Evolutionary conservation across 208 protist genomes (phyloP), one percentile per base, ranked within the genome.

Genomic region (Porcisia hertigi): DNA sequence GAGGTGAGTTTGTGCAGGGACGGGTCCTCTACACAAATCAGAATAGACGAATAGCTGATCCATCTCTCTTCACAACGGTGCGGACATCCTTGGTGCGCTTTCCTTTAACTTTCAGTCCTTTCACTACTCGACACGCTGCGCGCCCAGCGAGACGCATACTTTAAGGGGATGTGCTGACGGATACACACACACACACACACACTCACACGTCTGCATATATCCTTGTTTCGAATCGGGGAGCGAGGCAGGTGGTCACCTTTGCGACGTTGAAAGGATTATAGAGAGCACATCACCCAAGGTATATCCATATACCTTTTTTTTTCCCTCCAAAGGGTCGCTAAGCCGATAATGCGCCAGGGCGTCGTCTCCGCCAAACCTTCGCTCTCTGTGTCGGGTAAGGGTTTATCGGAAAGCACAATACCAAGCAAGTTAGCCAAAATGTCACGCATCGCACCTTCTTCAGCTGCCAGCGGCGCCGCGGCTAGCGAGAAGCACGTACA

Each of bases 131-230:
- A 66, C 14, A 47, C 60, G 5, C 34, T 12, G 18, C 2, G 5
- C 36, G 39, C 60, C 23, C 16, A 47, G 12, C 34, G 18, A 66
- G 11, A 45, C 39, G 16, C 39, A 25, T 39, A 66, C 60, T 43
- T 5, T 12, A 11, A 25, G 36, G 60, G 2, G 36, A 45, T 43
- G 36, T 23, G 39, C 60, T 1, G 60, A 5, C 16, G 7, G 60
- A 69, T 1, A 60, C 57, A 60, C 57, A 60, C 57, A 30, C 60
- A 65, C 34, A 30, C 60, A 65, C 60, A 65, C 39, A 55, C 43
- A 25, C 4, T 52, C 53, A 12, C 18, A 30, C 30, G 30, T 30
- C 11, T 30, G 45, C 45, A 6, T 52, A 43, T 41, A 59, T 41
- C n/a, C n/a, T 59, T 23, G 45, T 16, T 58, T 16, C 41, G 25